These are phyloP conservation scores for Plasmodium cynomolgi DNA, from an alignment of 169 alveolate genomes.

Conservation along the genomic window DNA sequence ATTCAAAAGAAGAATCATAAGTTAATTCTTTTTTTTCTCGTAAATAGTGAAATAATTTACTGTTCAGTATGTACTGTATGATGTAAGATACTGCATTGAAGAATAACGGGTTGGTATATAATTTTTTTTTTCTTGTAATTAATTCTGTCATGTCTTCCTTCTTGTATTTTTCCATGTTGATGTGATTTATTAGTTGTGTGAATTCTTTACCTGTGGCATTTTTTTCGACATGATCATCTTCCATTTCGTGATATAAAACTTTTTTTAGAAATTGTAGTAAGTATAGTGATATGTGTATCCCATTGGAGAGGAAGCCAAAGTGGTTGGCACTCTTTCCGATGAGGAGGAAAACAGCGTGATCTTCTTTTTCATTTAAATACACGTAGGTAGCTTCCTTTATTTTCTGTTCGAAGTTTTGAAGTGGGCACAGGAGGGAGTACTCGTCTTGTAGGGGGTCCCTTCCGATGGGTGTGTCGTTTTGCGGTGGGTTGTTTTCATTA, in stretches of 20 bases:
- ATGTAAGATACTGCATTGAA: conserved; percentile 46
- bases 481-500: not conserved
- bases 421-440: conserved; percentile 48
- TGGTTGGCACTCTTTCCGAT: conserved; percentile 88
- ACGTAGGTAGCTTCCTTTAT: conserved; percentile 74
- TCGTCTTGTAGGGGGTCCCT: not conserved
- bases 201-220: not conserved
- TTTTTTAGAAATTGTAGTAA: conserved; percentile 38
- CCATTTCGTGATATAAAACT: not conserved
- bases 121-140: conserved; percentile 78
- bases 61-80: conserved; percentile 56
- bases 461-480: not conserved
- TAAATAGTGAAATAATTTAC: conserved; percentile 76
- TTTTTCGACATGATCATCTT: conserved; percentile 4
- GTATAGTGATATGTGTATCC: conserved; percentile 79
- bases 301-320: conserved; percentile 86
- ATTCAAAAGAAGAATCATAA: conserved; percentile 87
- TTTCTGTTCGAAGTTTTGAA: conserved; percentile 38
- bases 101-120: conserved; percentile 68
- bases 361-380: conserved; percentile 83
- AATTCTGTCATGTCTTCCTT: conserved; percentile 78
- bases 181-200: conserved; percentile 8
- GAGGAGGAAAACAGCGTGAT: conserved; percentile 86
- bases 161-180: conserved; percentile 53
- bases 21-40: conserved; percentile 89